phyloP scores from a whole-genome alignment of 345 rosid genomes.

The Acer yangbiense region DNA sequence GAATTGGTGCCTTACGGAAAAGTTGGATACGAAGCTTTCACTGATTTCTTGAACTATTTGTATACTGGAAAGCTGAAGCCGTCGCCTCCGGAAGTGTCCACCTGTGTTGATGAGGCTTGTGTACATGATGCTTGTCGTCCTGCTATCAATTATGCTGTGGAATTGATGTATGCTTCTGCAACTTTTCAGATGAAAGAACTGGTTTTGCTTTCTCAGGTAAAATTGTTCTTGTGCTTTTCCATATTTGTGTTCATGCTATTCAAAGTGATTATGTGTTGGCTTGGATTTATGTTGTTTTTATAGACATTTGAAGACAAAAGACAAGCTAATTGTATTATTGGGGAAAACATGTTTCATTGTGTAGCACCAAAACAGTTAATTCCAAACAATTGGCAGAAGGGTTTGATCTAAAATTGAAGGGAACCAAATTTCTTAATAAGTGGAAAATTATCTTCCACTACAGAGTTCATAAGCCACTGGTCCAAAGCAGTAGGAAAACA shows the following conservation, averaged over 20 bases:
- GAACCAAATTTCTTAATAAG: background rate
- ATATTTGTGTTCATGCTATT: no score
- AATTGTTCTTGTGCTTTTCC: background rate
- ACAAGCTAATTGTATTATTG: background rate
- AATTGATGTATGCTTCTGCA: conserved; percentile 49
- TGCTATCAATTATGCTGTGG: conserved; percentile 40
- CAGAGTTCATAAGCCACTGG: background rate
- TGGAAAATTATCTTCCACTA: no score
- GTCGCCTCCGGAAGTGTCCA: conserved; percentile 42
- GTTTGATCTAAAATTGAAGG: background rate
- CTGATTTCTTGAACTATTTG: conserved; percentile 37
- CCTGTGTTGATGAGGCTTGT: conserved; percentile 45
- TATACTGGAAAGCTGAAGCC: conserved; percentile 44
- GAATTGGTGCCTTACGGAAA: conserved; percentile 28
- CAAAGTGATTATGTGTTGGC: background rate
- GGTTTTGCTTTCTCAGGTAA: conserved; percentile 47
- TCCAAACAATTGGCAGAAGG: background rate
- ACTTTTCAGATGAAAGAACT: conserved; percentile 46
- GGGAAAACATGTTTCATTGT: background rate
- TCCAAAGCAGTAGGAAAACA: background rate
- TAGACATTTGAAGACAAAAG: background rate
- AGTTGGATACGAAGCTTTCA: conserved; percentile 51
- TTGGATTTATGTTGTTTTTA: background rate
- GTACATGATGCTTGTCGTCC: conserved; percentile 49
- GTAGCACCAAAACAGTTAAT: background rate